Conservation (phyloP, 2,329 filamentous ascomycete genomes). For the Trichoderma cornu-damae region DNA sequence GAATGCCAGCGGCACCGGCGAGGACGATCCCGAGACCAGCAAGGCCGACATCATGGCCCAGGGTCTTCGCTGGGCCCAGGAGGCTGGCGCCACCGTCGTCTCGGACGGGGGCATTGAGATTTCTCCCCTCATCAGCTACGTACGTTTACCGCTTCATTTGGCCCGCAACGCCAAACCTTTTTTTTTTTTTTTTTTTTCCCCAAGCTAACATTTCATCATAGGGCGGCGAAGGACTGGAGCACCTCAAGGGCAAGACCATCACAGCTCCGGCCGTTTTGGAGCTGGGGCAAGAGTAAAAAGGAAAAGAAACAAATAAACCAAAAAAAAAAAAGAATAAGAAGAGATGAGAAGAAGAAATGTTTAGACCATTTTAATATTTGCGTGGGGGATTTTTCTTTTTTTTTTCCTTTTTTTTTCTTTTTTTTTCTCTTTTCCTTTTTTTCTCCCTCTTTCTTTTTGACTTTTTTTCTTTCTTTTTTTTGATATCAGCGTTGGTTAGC, state of each 20-base stretch:
- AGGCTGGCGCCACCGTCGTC: constrained; percentile 69
- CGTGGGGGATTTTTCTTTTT: not conserved
- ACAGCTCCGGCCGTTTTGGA: constrained; percentile 50
- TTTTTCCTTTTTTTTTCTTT: no score
- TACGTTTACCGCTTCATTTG: constrained; percentile 49
- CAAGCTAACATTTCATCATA: constrained; percentile 27
- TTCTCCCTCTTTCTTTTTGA: no score
- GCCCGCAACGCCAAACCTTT: no score
- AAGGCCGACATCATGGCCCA: constrained; percentile 84
- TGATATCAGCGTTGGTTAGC: constrained; percentile 14
- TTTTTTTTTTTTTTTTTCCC: no score
- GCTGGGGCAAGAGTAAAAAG: constrained; percentile 32
- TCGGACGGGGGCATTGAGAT: constrained; percentile 75
- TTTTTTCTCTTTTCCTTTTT: no score
- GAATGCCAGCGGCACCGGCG: constrained; percentile 77
- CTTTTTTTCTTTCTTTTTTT: not conserved
- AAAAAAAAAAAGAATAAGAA: not conserved
- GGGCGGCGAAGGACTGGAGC: constrained; percentile 59
- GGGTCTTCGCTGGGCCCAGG: constrained; percentile 78
- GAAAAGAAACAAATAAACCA: no score
- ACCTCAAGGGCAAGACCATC: constrained; percentile 49
- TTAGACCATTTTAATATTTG: no score
- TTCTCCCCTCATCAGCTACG: constrained; percentile 90
- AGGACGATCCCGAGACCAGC: constrained; percentile 93
- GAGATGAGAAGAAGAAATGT: not conserved